Percentiles rank a stretch among this genome's conserved stretches.
These are phyloP conservation scores for Xylariaceae sp. DNA, from an alignment of 2,329 filamentous ascomycete species.

Conservation along the genomic window DNA sequence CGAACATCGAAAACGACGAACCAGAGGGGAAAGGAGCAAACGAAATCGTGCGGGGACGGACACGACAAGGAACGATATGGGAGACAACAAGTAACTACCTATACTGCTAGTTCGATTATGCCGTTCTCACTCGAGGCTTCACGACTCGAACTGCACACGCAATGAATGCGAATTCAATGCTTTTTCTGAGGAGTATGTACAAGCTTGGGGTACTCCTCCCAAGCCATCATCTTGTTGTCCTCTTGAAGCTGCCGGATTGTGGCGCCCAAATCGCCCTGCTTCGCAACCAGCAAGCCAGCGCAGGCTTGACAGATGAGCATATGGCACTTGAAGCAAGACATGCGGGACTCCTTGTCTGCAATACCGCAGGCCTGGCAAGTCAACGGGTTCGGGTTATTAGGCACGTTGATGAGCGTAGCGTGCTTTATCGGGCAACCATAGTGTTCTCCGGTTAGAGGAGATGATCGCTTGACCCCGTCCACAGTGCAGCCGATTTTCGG, in stretches of 20 bases:
- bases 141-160: too few species aligned
- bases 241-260: constrained; percentile 35
- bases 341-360: constrained; percentile 42
- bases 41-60: too few species aligned
- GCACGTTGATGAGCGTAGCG: constrained; percentile 42
- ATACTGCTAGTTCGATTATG: too few species aligned
- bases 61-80: too few species aligned
- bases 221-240: constrained; percentile 17
- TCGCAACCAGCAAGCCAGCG: constrained; percentile 37
- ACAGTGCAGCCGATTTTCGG: constrained; percentile 6
- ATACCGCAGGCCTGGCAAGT: constrained; percentile 50
- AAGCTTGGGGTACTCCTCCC: constrained; percentile 10
- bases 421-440: constrained; percentile 46
- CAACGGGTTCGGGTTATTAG: constrained; percentile 47
- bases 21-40: too few species aligned
- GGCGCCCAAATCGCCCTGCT: constrained; percentile 40
- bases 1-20: too few species aligned
- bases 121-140: too few species aligned
- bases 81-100: too few species aligned
- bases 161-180: too few species aligned
- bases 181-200: too few species aligned
- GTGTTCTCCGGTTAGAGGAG: constrained; percentile 37
- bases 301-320: constrained; percentile 49
- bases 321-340: constrained; percentile 46
- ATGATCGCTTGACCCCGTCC: constrained; percentile 32